Evolutionary conservation across 2,329 filamentous ascomycete genomes (phyloP).

Genomic region (Fusarium piperis): DNA sequence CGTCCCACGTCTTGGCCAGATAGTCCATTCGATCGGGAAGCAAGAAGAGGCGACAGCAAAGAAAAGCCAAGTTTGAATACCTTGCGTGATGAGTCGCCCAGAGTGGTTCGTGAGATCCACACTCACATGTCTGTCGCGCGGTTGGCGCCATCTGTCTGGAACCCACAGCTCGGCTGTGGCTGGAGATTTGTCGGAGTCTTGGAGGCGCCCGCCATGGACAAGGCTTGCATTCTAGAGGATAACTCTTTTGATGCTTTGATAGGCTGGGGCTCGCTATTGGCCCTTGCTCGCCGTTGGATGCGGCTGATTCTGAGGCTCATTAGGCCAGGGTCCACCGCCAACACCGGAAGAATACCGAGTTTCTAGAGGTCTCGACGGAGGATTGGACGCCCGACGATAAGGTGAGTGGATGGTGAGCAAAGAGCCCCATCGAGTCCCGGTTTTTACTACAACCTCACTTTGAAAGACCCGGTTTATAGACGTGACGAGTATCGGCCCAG

Average conservation of each 20-base stretch:
- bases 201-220: slow-evolving; percentile 10
- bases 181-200: slow-evolving; percentile 35
- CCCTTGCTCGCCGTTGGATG: not conserved
- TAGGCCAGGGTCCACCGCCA: slow-evolving; percentile 2
- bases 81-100: slow-evolving; percentile 24
- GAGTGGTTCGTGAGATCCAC: slow-evolving; percentile 29
- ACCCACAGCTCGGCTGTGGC: slow-evolving; percentile 25
- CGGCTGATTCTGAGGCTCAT: slow-evolving; percentile 30
- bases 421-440: slow-evolving; percentile 6
- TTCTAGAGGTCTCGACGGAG: not conserved
- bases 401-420: slow-evolving; percentile 10
- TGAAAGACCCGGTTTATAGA: slow-evolving; percentile 18
- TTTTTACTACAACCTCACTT: slow-evolving; percentile 1
- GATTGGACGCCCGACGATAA: not conserved
- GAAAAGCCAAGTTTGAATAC: not conserved
- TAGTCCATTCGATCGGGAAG: slow-evolving; percentile 20
- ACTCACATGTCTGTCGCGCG: slow-evolving; percentile 21
- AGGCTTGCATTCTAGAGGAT: not conserved
- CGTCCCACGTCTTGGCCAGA: slow-evolving; percentile 21
- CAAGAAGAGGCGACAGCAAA: not conserved
- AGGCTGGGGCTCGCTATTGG: slow-evolving; percentile 6
- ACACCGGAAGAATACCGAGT: slow-evolving; percentile 18
- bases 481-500: slow-evolving; percentile 14
- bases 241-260: not conserved
- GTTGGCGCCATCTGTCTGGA: not conserved